These are phyloP conservation scores for Ophiosphaerella narmari DNA, from an alignment of 2,329 filamentous ascomycete species.

Conservation along the genomic window DNA sequence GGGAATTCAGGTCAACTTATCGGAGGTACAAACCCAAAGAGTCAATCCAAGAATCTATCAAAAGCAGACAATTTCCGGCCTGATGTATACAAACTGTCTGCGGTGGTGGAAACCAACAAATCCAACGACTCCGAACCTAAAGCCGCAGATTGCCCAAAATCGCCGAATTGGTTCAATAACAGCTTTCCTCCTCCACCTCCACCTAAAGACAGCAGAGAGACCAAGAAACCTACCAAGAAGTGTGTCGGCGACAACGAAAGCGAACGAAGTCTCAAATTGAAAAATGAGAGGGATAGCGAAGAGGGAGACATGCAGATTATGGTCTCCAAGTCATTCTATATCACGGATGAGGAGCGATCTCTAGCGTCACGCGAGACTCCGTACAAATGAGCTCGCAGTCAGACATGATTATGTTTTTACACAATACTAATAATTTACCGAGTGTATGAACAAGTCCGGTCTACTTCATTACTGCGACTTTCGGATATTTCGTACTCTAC, in stretches of 20 bases:
- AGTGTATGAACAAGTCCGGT: no score
- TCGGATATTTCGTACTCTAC: no score
- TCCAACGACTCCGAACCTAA: conserved; percentile 17
- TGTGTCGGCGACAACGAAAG: conserved; percentile 23
- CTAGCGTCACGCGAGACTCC: conserved; percentile 5
- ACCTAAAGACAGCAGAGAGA: conserved; percentile 15
- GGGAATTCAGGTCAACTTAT: conserved; percentile 13
- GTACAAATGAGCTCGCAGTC: not conserved
- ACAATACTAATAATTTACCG: not conserved
- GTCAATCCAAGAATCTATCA: conserved; percentile 18
- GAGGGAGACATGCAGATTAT: conserved; percentile 36
- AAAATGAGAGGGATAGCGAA: conserved; percentile 18
- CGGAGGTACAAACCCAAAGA: conserved; percentile 9
- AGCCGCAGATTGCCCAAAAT: conserved; percentile 5
- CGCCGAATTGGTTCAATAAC: conserved; percentile 18
- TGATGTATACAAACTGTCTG: conserved; percentile 27
- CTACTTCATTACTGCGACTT: no score
- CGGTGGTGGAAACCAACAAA: conserved; percentile 17
- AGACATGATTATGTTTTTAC: not conserved
- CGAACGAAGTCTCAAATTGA: conserved; percentile 26
- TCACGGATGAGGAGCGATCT: conserved; percentile 34
- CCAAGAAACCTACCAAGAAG: conserved; percentile 14
- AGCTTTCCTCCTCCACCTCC: conserved; percentile 3
- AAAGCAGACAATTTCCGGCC: conserved; percentile 22
- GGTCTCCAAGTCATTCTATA: conserved; percentile 37